phyloP scores from a whole-genome alignment of 192 early-diverging fungal species.

The Phycomyces blakesleeanus region DNA sequence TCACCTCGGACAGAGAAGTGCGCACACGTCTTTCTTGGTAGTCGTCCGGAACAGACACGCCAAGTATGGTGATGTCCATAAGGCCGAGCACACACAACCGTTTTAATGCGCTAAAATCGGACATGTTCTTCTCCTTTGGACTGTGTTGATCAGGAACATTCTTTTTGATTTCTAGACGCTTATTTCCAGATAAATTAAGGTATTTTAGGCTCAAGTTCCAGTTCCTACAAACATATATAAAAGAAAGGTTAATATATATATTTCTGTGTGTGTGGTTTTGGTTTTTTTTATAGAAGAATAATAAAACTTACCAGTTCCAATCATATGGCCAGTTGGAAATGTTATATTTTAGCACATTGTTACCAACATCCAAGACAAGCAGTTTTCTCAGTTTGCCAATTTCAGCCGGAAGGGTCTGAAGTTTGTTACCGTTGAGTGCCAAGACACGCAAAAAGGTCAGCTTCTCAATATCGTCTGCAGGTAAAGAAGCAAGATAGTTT shows the following conservation, averaged over 20 bases:
- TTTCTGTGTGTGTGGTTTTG: no score
- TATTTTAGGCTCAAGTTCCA: slow-evolving; percentile 90
- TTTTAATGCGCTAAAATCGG: slow-evolving; percentile 74
- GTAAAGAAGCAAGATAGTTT: slow-evolving; percentile 77
- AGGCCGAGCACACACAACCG: slow-evolving; percentile 77
- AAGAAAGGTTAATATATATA: neutral
- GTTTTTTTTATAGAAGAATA: no score
- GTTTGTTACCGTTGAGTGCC: slow-evolving; percentile 86
- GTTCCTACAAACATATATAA: slow-evolving; percentile 47
- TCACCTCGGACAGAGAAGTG: slow-evolving; percentile 76
- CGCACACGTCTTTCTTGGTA: slow-evolving; percentile 75
- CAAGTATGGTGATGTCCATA: slow-evolving; percentile 83
- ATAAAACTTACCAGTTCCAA: slow-evolving; percentile 78
- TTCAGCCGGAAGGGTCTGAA: slow-evolving; percentile 86
- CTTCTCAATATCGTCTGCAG: slow-evolving; percentile 80
- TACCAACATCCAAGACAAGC: slow-evolving; percentile 77
- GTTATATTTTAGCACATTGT: slow-evolving; percentile 88
- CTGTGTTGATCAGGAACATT: slow-evolving; percentile 10
- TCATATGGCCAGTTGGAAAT: slow-evolving; percentile 94
- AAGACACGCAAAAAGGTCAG: slow-evolving; percentile 69
- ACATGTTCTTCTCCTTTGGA: slow-evolving; percentile 49
- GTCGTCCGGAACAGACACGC: slow-evolving; percentile 74
- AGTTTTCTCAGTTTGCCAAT: slow-evolving; percentile 80
- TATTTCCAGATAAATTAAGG: slow-evolving; percentile 88
- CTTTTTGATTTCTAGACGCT: slow-evolving; percentile 81